phyloP scores from a whole-genome alignment of 2,329 filamentous ascomycete species.

The Pyricularia grisea region DNA sequence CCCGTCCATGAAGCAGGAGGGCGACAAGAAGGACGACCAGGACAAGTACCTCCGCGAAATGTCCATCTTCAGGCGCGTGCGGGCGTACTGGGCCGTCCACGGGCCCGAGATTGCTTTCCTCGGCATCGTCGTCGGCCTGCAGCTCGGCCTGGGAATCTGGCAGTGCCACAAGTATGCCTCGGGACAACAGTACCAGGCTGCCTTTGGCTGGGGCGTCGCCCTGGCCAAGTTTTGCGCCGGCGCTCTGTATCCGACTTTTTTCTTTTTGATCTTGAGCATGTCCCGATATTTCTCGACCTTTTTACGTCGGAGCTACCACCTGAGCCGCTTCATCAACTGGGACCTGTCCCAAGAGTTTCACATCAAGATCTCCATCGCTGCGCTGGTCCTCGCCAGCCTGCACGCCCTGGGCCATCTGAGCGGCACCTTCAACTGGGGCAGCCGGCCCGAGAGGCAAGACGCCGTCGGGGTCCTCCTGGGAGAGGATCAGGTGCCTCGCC shows the following conservation, averaged over 20 bases:
- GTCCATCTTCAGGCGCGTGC: slow-evolving; percentile 31
- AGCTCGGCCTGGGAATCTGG: slow-evolving; percentile 44
- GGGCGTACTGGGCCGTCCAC: slow-evolving; percentile 46
- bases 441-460: slow-evolving; percentile 30
- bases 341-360: slow-evolving; percentile 46
- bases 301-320: slow-evolving; percentile 36
- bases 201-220: slow-evolving; percentile 46
- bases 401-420: slow-evolving; percentile 45
- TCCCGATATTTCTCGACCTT: slow-evolving; percentile 45
- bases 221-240: slow-evolving; percentile 46
- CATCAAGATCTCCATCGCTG: slow-evolving; percentile 41
- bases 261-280: slow-evolving; percentile 50
- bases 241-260: slow-evolving; percentile 46
- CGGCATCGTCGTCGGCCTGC: slow-evolving; percentile 33
- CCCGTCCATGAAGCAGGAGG: slow-evolving; percentile 35
- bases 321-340: slow-evolving; percentile 48
- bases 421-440: slow-evolving; percentile 42
- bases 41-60: slow-evolving; percentile 34
- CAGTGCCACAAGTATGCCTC: slow-evolving; percentile 44
- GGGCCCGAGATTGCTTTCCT: slow-evolving; percentile 42
- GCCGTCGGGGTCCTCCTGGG: slow-evolving; percentile 34
- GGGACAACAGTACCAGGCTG: slow-evolving; percentile 31
- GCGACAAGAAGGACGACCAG: slow-evolving; percentile 31
- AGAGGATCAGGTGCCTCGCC: slow-evolving; percentile 28
- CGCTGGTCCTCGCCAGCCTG: slow-evolving; percentile 37